Conservation (phyloP, 2,329 filamentous ascomycete species). For the Tympanopsis confertula region DNA sequence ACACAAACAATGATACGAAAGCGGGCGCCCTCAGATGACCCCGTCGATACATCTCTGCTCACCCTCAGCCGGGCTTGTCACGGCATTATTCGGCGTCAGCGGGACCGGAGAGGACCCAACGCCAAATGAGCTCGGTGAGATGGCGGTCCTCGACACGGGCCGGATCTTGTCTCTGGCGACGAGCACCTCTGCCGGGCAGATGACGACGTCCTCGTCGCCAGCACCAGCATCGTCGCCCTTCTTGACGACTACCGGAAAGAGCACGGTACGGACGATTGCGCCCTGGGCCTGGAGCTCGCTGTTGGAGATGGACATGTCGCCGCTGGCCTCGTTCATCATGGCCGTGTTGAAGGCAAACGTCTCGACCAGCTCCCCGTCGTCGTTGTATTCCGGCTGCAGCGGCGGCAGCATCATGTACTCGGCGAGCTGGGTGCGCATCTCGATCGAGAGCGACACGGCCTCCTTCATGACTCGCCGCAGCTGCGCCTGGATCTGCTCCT, state of each 20-base stretch:
- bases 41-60: not conserved
- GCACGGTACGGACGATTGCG: constrained; percentile 76
- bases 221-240: constrained; percentile 80
- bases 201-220: constrained; percentile 87
- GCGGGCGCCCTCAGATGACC: not conserved
- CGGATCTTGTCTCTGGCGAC: constrained; percentile 38
- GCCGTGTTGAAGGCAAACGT: constrained; percentile 86
- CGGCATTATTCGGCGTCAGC: too few species aligned
- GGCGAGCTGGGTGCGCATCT: constrained; percentile 96
- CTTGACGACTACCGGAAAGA: constrained; percentile 94
- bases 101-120: not conserved
- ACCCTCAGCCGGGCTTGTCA: too few species aligned
- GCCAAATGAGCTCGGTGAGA: not conserved
- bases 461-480: constrained; percentile 78
- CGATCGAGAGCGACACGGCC: constrained; percentile 80
- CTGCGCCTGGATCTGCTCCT: constrained; percentile 71
- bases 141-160: not conserved
- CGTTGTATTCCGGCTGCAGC: constrained; percentile 86
- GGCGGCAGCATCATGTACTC: constrained; percentile 99
- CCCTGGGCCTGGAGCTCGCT: constrained; percentile 68
- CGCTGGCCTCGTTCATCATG: constrained; percentile 86
- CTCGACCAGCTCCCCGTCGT: constrained; percentile 78
- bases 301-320: constrained; percentile 49
- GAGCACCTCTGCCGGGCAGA: constrained; percentile 88
- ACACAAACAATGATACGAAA: not conserved